Evolutionary conservation across 1,139 yeast species (phyloP), one percentile per base, ranked within the genome.

Genomic region (Arxiozyma telluris): DNA sequence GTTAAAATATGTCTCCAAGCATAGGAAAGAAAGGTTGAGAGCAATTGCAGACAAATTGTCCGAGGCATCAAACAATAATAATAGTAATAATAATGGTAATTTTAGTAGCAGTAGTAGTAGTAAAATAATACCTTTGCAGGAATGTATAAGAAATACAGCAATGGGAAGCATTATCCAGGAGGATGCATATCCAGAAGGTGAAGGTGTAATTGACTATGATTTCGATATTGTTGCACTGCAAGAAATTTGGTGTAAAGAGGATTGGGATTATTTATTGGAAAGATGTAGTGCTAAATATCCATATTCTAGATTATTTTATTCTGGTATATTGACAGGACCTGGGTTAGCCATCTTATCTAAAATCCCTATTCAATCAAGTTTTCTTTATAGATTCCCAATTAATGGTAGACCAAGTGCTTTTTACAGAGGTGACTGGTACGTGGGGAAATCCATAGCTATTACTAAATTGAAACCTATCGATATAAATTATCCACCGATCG

Each of bases 401-500:
- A 93, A 91, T 69, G 99, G 99, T 1, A 76, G 96, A 51, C 96
- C 98, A 0, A 82, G 91, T 43, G 98, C 98, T 0, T 84, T 94
- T 58, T 86, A 81, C 72, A 73, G 98, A 56, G 99, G 99, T 34
- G 99, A 93, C 69, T 93, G 97, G 96, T 88, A 80, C 61, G 99
- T 94, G 25, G 99, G 99, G 2, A 93, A 93, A 68, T 80, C 94
- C 25, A 80, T 90, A 22, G 87, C 96, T 0, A 83, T 90, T 2
- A 87, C 96, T 0, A 71, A 84, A 17, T 73, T 91, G 48, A 73
- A 74, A 53, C 84, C 86, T 9, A 5, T 44, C 7, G 67, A 67
- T 22, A 64, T 71, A 1, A 75, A 76, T 18, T 67, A 75, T 4
- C 70, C 76, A 21, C 88, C 84, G 18, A 73, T 93, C 50, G 97